Percentiles rank a stretch among this genome's conserved stretches.
These are phyloP conservation scores for Coemansia sp. DNA, from an alignment of 192 early-diverging fungal species.

Conservation along the genomic window DNA sequence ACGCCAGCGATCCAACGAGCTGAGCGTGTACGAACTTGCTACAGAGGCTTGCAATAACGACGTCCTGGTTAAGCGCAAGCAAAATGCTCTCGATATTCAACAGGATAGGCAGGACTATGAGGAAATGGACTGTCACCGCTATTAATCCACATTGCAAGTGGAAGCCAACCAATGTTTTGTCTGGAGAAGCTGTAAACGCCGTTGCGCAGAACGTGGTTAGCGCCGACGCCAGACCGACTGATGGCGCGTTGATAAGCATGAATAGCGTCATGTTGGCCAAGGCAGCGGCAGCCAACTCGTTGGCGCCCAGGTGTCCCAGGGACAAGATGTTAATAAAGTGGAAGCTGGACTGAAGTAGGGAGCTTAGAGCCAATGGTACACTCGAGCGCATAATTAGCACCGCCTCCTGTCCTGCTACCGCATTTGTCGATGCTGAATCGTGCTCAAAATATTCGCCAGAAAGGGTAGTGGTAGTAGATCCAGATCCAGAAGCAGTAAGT, in stretches of 20 bases:
- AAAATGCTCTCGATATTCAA: slow-evolving; percentile 73
- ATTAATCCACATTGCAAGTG: slow-evolving; percentile 82
- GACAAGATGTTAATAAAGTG: slow-evolving; percentile 65
- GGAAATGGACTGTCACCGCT: slow-evolving; percentile 67
- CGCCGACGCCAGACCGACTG: slow-evolving; percentile 70
- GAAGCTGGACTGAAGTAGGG: slow-evolving; percentile 69
- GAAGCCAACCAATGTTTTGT: slow-evolving; percentile 69
- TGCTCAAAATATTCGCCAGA: slow-evolving; percentile 28
- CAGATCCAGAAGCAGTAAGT: slow-evolving; percentile 2
- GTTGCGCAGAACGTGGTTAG: slow-evolving; percentile 79
- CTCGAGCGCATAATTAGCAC: slow-evolving; percentile 9
- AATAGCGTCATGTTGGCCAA: slow-evolving; percentile 75
- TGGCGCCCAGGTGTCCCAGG: slow-evolving; percentile 66
- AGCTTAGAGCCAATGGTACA: slow-evolving; percentile 40
- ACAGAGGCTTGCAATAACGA: slow-evolving; percentile 67
- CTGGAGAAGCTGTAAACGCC: slow-evolving; percentile 68
- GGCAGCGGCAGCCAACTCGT: slow-evolving; percentile 72
- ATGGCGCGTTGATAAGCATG: slow-evolving; percentile 68
- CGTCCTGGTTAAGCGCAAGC: slow-evolving; percentile 73
- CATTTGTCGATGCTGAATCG: slow-evolving; percentile 19
- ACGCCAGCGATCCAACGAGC: slow-evolving; percentile 75
- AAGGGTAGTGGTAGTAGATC: slow-evolving; percentile 2
- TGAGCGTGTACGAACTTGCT: slow-evolving; percentile 69
- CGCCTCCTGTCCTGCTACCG: slow-evolving; percentile 20
- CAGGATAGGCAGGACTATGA: slow-evolving; percentile 74